phyloP scores from a whole-genome alignment of 2,329 filamentous ascomycete genomes.

The Tolypocladium pustulatum region DNA sequence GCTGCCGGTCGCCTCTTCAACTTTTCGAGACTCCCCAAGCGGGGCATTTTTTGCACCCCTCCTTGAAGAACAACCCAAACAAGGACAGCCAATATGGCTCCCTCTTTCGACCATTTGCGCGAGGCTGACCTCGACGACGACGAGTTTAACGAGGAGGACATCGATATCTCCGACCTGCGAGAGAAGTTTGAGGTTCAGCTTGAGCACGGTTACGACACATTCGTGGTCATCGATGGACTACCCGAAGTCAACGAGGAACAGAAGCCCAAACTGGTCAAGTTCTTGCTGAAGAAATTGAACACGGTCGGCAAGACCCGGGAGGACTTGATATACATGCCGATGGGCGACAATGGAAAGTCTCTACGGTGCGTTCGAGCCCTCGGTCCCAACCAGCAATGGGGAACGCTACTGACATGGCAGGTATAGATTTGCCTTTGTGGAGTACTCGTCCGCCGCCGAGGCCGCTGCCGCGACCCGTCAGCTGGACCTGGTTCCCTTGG shows the following conservation, averaged over 20 bases:
- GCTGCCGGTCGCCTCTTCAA: conserved; percentile 7
- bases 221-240: conserved; percentile 91
- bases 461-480: conserved; percentile 81
- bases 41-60: conserved; percentile 26
- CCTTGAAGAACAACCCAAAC: conserved; percentile 14
- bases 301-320: conserved; percentile 75
- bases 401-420: conserved; percentile 4
- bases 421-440: conserved; percentile 85
- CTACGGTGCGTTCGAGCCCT: conserved; percentile 53
- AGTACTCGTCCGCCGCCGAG: conserved; percentile 85
- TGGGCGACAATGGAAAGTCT: conserved; percentile 78
- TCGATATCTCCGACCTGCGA: conserved; percentile 88
- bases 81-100: conserved; percentile 61
- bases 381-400: not conserved
- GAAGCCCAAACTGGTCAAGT: conserved; percentile 91
- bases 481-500: conserved; percentile 76
- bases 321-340: conserved; percentile 86
- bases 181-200: conserved; percentile 94
- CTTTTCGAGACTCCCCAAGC: conserved; percentile 14
- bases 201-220: conserved; percentile 91
- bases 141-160: conserved; percentile 82
- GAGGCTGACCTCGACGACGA: conserved; percentile 82
- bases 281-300: conserved; percentile 87
- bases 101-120: conserved; percentile 80
- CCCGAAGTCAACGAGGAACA: conserved; percentile 82